A percentile compares a stretch with the other conserved stretches of the same genome.
These are phyloP conservation scores for Scleromitrula shiraiana DNA, from an alignment of 2,329 filamentous ascomycete genomes.

Conservation along the genomic window DNA sequence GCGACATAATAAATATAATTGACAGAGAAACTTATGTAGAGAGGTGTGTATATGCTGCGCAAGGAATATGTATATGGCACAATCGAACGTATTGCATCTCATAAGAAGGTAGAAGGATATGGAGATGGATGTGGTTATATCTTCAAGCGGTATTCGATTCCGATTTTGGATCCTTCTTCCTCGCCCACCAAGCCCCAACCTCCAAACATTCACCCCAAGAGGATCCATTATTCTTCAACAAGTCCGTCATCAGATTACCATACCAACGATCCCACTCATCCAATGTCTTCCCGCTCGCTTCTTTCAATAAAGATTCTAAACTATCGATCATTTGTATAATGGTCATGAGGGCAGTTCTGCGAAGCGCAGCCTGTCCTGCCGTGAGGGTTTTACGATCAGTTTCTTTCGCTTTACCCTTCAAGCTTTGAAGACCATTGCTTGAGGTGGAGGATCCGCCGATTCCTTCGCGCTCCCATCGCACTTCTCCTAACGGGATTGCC, in stretches of 20 bases:
- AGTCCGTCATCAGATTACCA: constrained; percentile 75
- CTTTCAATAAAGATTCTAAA: constrained; percentile 72
- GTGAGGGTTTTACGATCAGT: constrained; percentile 23
- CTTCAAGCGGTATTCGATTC: background rate
- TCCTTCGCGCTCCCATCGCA: constrained; percentile 79
- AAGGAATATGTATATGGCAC: no score
- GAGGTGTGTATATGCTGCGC: no score
- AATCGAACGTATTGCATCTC: no score
- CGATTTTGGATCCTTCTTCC: constrained; percentile 61
- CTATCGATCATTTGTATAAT: constrained; percentile 79
- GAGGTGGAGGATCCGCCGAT: constrained; percentile 54
- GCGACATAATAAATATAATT: no score
- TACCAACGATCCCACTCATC: constrained; percentile 93
- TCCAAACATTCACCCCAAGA: constrained; percentile 80
- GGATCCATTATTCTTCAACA: constrained; percentile 71
- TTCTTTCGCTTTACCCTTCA: constrained; percentile 27
- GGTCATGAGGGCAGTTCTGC: constrained; percentile 72
- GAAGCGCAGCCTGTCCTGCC: constrained; percentile 63
- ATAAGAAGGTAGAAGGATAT: no score
- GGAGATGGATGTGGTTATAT: no score
- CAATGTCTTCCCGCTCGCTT: constrained; percentile 76
- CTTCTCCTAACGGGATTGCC: constrained; percentile 77
- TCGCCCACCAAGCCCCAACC: constrained; percentile 82
- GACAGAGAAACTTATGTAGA: no score
- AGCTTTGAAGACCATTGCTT: constrained; percentile 44